Conservation (phyloP, 768 basidiomycete species). For the Lentinula sp. region DNA sequence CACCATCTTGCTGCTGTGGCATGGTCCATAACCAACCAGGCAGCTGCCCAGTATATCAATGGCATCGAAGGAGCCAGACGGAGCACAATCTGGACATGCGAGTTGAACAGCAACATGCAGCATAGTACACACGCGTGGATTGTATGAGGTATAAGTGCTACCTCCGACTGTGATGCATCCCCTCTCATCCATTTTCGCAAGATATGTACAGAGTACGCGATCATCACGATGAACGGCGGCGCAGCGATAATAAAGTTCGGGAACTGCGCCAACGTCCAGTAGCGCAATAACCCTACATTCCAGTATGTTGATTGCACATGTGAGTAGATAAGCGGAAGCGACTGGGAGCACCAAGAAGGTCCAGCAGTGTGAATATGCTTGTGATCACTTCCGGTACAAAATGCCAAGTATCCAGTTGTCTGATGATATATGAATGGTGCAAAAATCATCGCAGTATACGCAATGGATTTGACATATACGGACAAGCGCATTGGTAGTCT, state of each 20-base stretch:
- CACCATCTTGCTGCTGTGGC: conserved; percentile 51
- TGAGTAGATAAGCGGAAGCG: conserved; percentile 69
- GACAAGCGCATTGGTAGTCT: conserved; percentile 21
- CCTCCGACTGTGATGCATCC: conserved; percentile 27
- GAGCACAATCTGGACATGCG: conserved; percentile 85
- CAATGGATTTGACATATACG: conserved; percentile 19
- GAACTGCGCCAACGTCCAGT: conserved; percentile 78
- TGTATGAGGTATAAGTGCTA: conserved; percentile 59
- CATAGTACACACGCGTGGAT: conserved; percentile 64
- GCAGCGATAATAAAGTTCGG: conserved; percentile 84
- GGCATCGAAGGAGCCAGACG: conserved; percentile 75
- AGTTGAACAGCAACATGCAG: conserved; percentile 64
- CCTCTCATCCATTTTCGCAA: conserved; percentile 11
- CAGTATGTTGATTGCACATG: conserved; percentile 84
- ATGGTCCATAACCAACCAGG: conserved; percentile 49
- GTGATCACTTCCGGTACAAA: conserved; percentile 39
- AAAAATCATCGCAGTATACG: conserved; percentile 42
- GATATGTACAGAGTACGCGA: conserved; percentile 32
- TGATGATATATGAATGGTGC: conserved; percentile 74
- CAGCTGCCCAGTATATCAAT: conserved; percentile 81
- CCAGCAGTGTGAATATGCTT: not conserved
- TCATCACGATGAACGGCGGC: conserved; percentile 57
- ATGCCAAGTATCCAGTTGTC: conserved; percentile 52
- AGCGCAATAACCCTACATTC: conserved; percentile 78
- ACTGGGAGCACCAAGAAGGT: conserved; percentile 55